Evolutionary conservation across 305 asterid species (phyloP).

Genomic region (Fraxinus baroniana): DNA sequence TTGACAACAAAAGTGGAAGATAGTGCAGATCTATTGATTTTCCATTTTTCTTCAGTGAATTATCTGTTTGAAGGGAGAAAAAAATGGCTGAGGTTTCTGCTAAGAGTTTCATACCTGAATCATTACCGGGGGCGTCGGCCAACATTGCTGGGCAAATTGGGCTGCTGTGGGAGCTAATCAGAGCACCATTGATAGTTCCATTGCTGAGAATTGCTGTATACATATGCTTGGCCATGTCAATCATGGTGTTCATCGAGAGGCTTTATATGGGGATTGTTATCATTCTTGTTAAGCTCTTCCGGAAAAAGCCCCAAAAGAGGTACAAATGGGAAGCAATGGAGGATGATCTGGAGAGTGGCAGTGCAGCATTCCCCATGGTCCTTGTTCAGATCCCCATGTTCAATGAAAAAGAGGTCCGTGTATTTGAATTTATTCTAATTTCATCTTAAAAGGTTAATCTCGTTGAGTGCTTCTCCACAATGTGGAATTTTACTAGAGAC

Average conservation of each 20-base stretch:
- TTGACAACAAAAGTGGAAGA: conserved; percentile 19
- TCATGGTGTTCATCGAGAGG: conserved; percentile 75
- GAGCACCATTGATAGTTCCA: conserved; percentile 63
- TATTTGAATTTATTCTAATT: neutral
- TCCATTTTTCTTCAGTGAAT: conserved; percentile 1
- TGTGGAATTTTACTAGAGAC: neutral
- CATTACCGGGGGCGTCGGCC: conserved; percentile 45
- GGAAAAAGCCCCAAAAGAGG: conserved; percentile 62
- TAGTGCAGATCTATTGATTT: conserved; percentile 33
- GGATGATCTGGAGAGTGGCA: conserved; percentile 62
- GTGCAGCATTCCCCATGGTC: conserved; percentile 50
- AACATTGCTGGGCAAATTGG: conserved; percentile 51
- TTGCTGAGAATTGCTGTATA: conserved; percentile 46
- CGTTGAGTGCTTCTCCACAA: neutral
- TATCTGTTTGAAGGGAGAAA: neutral
- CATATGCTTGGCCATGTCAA: conserved; percentile 67
- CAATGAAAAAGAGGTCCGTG: conserved; percentile 68
- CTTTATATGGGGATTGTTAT: conserved; percentile 79
- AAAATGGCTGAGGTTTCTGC: conserved; percentile 51
- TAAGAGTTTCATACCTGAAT: conserved; percentile 39
- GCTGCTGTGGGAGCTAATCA: conserved; percentile 51
- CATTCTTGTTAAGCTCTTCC: conserved; percentile 55
- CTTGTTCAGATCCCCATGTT: conserved; percentile 92
- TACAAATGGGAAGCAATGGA: conserved; percentile 55
- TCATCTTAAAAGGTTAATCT: neutral